Percentiles rank a stretch among this genome's conserved stretches.
Conservation (phyloP, 116 monocot species). For the Phalaenopsis hybrid region DNA sequence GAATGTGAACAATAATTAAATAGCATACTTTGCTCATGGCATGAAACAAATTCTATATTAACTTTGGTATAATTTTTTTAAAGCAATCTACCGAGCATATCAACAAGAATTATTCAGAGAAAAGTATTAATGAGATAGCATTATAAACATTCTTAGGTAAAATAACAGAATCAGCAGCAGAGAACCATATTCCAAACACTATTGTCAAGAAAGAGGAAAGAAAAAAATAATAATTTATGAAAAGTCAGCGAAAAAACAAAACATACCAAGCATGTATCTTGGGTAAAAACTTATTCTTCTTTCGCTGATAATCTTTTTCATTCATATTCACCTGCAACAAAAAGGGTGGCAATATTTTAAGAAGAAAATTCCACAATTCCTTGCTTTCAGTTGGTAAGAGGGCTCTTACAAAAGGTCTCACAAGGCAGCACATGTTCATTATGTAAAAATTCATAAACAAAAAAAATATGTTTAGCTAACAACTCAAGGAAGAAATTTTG, state of each 20-base stretch:
- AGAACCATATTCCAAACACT: not conserved
- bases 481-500: not conserved
- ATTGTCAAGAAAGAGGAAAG: no score
- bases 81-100: not conserved
- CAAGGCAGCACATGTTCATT: not conserved
- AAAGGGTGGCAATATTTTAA: no score
- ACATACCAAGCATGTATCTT: no score
- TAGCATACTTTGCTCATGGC: not conserved
- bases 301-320: no score
- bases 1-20: not conserved
- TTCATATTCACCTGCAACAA: no score
- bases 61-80: not conserved
- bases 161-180: not conserved
- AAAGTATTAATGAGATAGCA: not conserved
- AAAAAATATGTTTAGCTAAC: not conserved
- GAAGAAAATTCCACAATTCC: no score
- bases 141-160: not conserved
- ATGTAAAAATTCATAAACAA: not conserved
- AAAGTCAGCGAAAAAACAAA: no score
- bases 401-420: no score
- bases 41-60: not conserved
- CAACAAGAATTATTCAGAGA: not conserved
- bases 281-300: no score
- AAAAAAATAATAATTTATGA: no score
- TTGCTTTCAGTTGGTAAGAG: no score